These are phyloP conservation scores for Suillus ampliporus DNA, from an alignment of 768 basidiomycete species.

Conservation along the genomic window DNA sequence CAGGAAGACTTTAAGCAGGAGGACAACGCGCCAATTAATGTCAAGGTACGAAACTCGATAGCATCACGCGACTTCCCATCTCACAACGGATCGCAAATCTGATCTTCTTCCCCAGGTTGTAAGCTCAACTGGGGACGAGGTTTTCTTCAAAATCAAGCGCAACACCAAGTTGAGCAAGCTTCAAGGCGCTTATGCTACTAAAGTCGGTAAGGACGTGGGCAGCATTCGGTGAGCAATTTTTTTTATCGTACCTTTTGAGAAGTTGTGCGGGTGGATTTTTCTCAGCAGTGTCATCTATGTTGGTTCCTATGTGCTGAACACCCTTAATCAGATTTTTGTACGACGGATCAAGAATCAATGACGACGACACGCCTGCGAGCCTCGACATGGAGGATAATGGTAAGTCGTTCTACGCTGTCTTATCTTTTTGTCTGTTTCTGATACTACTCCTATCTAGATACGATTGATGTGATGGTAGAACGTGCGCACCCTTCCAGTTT, in stretches of 20 bases:
- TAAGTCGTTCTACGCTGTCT: conserved; percentile 39
- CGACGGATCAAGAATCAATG: conserved; percentile 84
- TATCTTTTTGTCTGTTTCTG: conserved; percentile 10
- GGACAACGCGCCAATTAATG: conserved; percentile 71
- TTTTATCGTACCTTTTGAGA: not conserved
- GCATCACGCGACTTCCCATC: conserved; percentile 10
- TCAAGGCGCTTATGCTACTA: conserved; percentile 89
- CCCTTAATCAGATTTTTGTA: conserved; percentile 78
- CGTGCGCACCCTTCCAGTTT: conserved; percentile 58
- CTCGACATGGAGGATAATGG: conserved; percentile 93
- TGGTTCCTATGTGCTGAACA: not conserved
- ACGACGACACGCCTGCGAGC: conserved; percentile 84
- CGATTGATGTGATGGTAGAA: conserved; percentile 97
- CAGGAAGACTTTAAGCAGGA: conserved; percentile 59
- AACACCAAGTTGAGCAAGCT: conserved; percentile 92
- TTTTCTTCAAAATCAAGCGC: conserved; percentile 97
- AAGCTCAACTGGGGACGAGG: conserved; percentile 79
- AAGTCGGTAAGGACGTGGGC: conserved; percentile 87
- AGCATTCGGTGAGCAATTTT: conserved; percentile 77
- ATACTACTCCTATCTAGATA: conserved; percentile 52
- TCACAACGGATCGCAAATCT: conserved; percentile 8
- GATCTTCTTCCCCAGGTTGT: conserved; percentile 58
- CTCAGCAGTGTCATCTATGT: not conserved
- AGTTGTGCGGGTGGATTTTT: conserved; percentile 1
- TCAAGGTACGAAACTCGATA: conserved; percentile 60